A percentile compares a stretch with the other conserved stretches of the same genome.
Conservation (phyloP, 768 basidiomycete genomes). For the Russula emetica region DNA sequence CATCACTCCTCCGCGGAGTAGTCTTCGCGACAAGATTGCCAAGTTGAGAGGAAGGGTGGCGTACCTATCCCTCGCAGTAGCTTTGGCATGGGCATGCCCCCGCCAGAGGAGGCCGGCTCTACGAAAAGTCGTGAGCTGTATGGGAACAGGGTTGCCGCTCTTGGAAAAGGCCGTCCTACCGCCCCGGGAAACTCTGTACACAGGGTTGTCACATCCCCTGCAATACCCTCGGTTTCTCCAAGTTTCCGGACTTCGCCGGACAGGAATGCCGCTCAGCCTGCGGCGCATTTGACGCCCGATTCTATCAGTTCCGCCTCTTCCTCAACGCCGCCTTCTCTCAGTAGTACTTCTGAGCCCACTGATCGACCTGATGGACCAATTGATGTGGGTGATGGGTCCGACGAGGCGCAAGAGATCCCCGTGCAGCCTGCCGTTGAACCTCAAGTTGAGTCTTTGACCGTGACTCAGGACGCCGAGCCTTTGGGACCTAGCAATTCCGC, state of each 20-base stretch:
- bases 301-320: not conserved
- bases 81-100: slow-evolving; percentile 65
- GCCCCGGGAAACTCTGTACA: slow-evolving; percentile 14
- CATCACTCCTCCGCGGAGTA: slow-evolving; percentile 28
- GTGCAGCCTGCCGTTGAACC: not conserved
- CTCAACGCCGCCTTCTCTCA: not conserved
- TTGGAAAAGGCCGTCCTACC: slow-evolving; percentile 30
- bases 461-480: not conserved
- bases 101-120: slow-evolving; percentile 44
- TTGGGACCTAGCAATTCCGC: not conserved
- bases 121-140: slow-evolving; percentile 61
- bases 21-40: slow-evolving; percentile 66
- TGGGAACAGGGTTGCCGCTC: slow-evolving; percentile 59
- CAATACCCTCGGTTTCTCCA: slow-evolving; percentile 4
- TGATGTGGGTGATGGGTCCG: not conserved
- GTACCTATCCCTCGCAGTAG: slow-evolving; percentile 71
- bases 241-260: slow-evolving; percentile 12
- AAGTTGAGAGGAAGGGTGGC: slow-evolving; percentile 72
- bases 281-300: not conserved
- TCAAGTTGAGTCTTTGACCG: not conserved
- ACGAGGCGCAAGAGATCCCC: not conserved
- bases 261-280: not conserved
- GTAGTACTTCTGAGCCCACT: not conserved
- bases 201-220: slow-evolving; percentile 23
- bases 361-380: not conserved